These are phyloP conservation scores for Arthrinium puccinioides DNA, from an alignment of 2,329 filamentous ascomycete genomes.

Conservation along the genomic window DNA sequence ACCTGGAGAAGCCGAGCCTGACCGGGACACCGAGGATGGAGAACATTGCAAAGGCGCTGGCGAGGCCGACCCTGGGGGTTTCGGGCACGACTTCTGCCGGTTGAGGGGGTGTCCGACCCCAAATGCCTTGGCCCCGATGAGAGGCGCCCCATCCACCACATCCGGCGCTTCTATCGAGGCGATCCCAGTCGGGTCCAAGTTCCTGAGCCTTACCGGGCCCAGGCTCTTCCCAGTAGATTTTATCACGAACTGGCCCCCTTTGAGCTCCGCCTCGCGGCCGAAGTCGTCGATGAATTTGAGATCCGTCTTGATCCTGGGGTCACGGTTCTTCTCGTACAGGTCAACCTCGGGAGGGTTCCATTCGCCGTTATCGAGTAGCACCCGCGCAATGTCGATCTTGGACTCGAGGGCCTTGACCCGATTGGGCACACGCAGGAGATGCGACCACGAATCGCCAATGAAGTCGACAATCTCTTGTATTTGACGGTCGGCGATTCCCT, in stretches of 20 bases:
- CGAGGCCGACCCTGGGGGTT: background rate
- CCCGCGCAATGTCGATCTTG: conserved; percentile 26
- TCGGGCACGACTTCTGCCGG: too few relatives aligned
- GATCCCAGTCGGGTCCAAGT: conserved; percentile 1
- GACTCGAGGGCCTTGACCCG: conserved; percentile 27
- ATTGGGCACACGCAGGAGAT: conserved; percentile 33
- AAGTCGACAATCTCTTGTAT: conserved; percentile 34
- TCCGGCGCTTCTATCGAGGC: background rate
- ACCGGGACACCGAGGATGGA: too few relatives aligned
- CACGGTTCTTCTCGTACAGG: conserved; percentile 12
- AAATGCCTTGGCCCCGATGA: background rate
- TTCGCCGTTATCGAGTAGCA: conserved; percentile 35
- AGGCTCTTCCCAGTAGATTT: background rate
- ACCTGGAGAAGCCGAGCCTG: too few relatives aligned
- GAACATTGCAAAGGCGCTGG: too few relatives aligned
- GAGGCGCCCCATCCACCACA: background rate
- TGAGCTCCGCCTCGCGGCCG: conserved; percentile 4
- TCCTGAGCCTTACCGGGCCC: background rate
- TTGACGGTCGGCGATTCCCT: conserved; percentile 36
- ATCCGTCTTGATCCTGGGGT: conserved; percentile 12
- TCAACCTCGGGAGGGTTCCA: conserved; percentile 29
- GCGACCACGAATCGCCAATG: conserved; percentile 30
- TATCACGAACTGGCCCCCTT: background rate
- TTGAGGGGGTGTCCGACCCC: conserved; percentile 1
- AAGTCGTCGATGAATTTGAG: conserved; percentile 10